Evolutionary conservation across 2,329 filamentous ascomycete genomes (phyloP).

Genomic region (Didymellaceae sp.): DNA sequence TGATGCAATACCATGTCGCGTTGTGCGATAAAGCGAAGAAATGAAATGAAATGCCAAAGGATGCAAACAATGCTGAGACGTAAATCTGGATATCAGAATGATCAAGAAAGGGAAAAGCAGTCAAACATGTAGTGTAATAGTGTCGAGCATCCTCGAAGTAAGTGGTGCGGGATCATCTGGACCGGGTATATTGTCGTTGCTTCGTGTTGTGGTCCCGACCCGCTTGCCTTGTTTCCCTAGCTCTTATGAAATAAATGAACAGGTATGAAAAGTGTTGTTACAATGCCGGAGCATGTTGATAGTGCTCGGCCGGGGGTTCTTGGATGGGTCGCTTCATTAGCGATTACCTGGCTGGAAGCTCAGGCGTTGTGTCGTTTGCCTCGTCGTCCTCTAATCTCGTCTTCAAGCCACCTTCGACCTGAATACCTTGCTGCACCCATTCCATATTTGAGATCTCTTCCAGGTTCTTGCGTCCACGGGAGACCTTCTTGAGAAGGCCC

Average conservation of each 20-base stretch:
- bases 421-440: slow-evolving; percentile 80
- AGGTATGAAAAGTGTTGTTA: slow-evolving; percentile 11
- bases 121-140: no score
- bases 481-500: slow-evolving; percentile 80
- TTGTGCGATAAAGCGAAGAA: no score
- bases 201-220: slow-evolving; percentile 18
- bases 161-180: slow-evolving; percentile 9
- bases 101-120: no score
- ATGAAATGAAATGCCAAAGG: no score
- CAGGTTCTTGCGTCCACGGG: slow-evolving; percentile 74
- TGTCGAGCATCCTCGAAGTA: slow-evolving; percentile 16
- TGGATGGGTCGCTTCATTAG: slow-evolving; percentile 31
- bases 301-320: neutral
- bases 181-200: slow-evolving; percentile 21
- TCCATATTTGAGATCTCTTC: slow-evolving; percentile 72
- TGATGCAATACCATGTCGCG: neutral
- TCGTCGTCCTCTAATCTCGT: slow-evolving; percentile 59
- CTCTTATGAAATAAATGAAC: slow-evolving; percentile 14
- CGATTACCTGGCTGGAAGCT: slow-evolving; percentile 34
- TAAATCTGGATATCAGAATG: no score
- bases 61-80: no score
- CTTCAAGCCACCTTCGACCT: slow-evolving; percentile 66
- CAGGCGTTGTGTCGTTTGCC: slow-evolving; percentile 18
- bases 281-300: neutral
- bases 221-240: slow-evolving; percentile 14